Evolutionary conservation across 257 asterid species (phyloP).

Genomic region (Solanum microdontum): DNA sequence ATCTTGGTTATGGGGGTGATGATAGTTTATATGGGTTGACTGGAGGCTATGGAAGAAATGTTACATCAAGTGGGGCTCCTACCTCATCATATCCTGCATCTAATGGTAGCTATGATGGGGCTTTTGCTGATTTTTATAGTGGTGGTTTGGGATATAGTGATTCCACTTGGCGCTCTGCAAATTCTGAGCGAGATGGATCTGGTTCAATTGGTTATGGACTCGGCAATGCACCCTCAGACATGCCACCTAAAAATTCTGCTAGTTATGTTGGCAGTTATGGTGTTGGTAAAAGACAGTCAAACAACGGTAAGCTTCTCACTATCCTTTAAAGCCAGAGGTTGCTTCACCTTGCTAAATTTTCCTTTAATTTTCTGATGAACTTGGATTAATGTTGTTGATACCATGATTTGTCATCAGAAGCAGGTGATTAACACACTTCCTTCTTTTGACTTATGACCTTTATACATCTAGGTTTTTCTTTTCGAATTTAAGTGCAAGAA

Average conservation of each 20-base stretch:
- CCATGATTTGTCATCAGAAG: background rate
- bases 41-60: conserved; percentile 13
- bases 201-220: conserved; percentile 12
- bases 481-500: background rate
- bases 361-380: background rate
- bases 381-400: background rate
- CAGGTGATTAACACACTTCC: background rate
- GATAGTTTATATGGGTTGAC: conserved; percentile 9
- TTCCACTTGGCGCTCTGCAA: conserved; percentile 8
- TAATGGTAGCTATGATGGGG: conserved; percentile 14
- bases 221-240: conserved; percentile 4
- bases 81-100: conserved; percentile 11
- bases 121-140: conserved; percentile 12
- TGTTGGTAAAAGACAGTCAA: conserved; percentile 9
- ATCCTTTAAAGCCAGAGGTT: background rate
- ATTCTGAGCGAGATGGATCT: conserved; percentile 11
- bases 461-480: background rate
- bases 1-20: conserved; percentile 13
- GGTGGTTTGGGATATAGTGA: conserved; percentile 9
- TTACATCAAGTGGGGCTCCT: conserved; percentile 2
- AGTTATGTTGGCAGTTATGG: conserved; percentile 14
- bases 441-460: background rate
- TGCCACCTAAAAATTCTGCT: conserved; percentile 10
- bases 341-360: background rate
- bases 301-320: conserved; percentile 8